Evolutionary conservation across 1,139 yeast genomes (phyloP), one percentile per base, ranked within the genome.

Genomic region (Protomyces gravidus): DNA sequence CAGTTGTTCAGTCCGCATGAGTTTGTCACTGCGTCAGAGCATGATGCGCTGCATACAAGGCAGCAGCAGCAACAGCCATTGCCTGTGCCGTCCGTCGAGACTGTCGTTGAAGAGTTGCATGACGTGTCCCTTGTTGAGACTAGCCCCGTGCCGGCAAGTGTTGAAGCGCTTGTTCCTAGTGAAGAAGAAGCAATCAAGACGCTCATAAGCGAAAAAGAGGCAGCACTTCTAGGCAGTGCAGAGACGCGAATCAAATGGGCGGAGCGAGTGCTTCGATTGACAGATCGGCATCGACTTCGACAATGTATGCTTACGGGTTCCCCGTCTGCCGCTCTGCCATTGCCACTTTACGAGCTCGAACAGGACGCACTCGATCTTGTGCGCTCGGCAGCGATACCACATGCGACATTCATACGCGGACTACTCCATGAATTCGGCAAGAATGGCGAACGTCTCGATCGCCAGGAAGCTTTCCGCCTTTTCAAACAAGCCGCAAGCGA

Each of bases 341-440:
- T 25, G 5, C 32, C 21, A 11, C 45, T 52, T 11, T 13, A 28
- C 25, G 56, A 52, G 17, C 33, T 45, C n/a, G 50, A 52, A 21
- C 56, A 52, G 15, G 50, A 52, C 21, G 56, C 56, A 13, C 26
- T 45, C 11, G 32, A 21, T 5, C 25, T 26, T 19, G 45, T 49
- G 32, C 30, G 17, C 13, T 23, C 23, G 7, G 45, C 39, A 11
- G 6, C 53, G 6, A 33, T n/a, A 23, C 45, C 23, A 13, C 48
- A 39, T 17, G 60, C 60, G 5, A 32, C 30, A 27, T 48, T 40
- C 17, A 19, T 48, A 13, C 45, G 13, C 30, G 60, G 47, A 5
- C 15, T 42, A 7, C n/a, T 48, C 17, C 55, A 50, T 45, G 60
- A 50, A 15, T 50, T 36, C 25, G 60, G 60, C n/a, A 42, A 36